Base-by-base conservation (phyloP, 139 green algal genomes). In the Picochlorum costavermella region DNA sequence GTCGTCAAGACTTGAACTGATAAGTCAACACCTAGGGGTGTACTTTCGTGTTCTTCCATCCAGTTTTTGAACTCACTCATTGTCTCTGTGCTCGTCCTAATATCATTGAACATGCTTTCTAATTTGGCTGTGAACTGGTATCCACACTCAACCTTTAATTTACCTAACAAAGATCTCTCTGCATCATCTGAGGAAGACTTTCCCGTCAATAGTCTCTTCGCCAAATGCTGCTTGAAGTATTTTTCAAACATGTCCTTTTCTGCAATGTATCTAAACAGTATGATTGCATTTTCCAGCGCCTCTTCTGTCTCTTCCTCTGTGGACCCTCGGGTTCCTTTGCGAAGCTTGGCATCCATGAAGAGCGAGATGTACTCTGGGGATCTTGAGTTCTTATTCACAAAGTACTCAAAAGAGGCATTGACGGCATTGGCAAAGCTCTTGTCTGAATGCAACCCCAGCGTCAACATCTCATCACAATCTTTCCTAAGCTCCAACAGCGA, bases 241-340 rank as follows among this genome's bases (percentile, higher is more conserved):
- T 90, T 92, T 64, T 98, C 92, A 81, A 99, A 99, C 29, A 98
- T 77, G 68, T 99, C 93, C 81, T 99, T 99, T 76, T 99, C 94
- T 63, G 50, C 61, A 20, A 86, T 61, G 70, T 75, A 87, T 64
- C 90, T 80, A 79, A 96, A 96, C 28, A 96, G 86, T 64, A 84
- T 80, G 81, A 96, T 91, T 61, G 88, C 87, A 68, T 90, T 90
- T 79, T 99, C 92, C 68, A 98, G 78, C 44, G 88, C 75, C 3
- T 63, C 71, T 72, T 99, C 94, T 44, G 92, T 79, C 16, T 96
- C 88, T 23, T 84, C 82, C 57, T 98, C 92, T 9, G 50, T 88
- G 63, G 82, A 82, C 31, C 80, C 87, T 77, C 87, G 78, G 40
- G 76, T 66, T 25, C 75, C 76, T 72, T 80, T 81, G 28, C 86